Evolutionary conservation across 2,329 filamentous ascomycete species (phyloP).

Genomic region (Nigrograna mackinnonii): DNA sequence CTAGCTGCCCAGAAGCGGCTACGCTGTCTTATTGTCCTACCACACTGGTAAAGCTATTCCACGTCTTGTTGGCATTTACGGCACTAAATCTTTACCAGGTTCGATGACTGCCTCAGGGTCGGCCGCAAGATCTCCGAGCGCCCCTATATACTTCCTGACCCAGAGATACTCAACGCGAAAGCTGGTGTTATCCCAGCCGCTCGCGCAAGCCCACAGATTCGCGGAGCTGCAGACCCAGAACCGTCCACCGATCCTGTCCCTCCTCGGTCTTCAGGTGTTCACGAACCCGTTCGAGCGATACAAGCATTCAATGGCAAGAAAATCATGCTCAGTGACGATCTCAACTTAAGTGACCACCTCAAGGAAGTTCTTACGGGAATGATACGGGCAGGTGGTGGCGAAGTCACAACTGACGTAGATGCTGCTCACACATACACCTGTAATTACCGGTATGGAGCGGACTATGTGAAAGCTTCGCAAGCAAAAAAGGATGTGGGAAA

Average conservation of each 20-base stretch:
- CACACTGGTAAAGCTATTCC: conserved; percentile 75
- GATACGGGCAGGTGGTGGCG: conserved; percentile 72
- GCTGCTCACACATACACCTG: conserved; percentile 84
- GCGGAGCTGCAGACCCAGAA: conserved; percentile 36
- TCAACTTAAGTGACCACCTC: conserved; percentile 71
- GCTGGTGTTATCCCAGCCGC: conserved; percentile 37
- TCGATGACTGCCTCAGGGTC: conserved; percentile 93
- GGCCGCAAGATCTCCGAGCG: conserved; percentile 87
- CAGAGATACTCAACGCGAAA: conserved; percentile 67
- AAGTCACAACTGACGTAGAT: conserved; percentile 65
- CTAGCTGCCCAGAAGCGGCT: conserved; percentile 66
- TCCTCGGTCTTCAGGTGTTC: conserved; percentile 19
- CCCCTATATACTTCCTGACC: conserved; percentile 84
- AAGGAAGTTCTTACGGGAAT: conserved; percentile 70
- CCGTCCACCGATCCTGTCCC: conserved; percentile 25
- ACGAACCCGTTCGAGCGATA: conserved; percentile 30
- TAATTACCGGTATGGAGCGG: conserved; percentile 78
- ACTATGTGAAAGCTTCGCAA: conserved; percentile 78
- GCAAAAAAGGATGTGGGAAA: conserved; percentile 85
- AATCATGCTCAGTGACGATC: conserved; percentile 77
- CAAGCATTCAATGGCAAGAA: conserved; percentile 75
- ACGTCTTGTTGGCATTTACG: neutral
- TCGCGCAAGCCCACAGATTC: conserved; percentile 51
- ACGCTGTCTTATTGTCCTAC: conserved; percentile 81
- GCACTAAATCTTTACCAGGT: conserved; percentile 60